Conservation (phyloP, 345 rosid genomes). For the Geranium brycei region DNA sequence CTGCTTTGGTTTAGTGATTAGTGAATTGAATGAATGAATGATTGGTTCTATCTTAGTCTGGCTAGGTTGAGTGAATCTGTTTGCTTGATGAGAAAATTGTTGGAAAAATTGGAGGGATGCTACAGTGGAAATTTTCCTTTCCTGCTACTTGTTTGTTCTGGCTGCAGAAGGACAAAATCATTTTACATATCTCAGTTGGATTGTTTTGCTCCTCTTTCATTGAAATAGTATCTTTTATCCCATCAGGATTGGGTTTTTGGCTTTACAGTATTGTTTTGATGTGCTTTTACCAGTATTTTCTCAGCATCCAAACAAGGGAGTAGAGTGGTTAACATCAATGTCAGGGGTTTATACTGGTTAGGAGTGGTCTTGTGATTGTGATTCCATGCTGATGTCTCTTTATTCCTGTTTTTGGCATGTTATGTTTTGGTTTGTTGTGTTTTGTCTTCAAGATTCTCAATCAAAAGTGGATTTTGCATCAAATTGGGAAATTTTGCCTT, state of each 20-base stretch:
- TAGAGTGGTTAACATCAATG: not conserved
- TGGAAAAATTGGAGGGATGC: not conserved
- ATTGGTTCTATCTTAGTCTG: too few relatives aligned
- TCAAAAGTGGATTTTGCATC: slow-evolving; percentile 20
- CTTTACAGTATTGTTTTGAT: not conserved
- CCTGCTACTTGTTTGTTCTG: not conserved
- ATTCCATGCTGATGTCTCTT: slow-evolving; percentile 10
- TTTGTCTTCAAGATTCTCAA: slow-evolving; percentile 50
- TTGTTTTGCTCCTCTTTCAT: not conserved
- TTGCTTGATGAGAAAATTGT: slow-evolving; percentile 11
- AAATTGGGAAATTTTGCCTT: too few relatives aligned
- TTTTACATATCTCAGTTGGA: not conserved
- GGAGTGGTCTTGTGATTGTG: slow-evolving; percentile 7
- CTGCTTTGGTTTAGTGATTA: not conserved
- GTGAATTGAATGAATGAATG: not conserved
- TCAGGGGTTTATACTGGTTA: slow-evolving; percentile 5
- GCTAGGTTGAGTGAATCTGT: not conserved
- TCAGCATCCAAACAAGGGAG: slow-evolving; percentile 14
- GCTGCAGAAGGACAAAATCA: not conserved
- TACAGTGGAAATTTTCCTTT: not conserved
- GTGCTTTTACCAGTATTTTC: slow-evolving; percentile 5
- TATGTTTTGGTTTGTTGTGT: slow-evolving; percentile 52
- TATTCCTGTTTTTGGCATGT: slow-evolving; percentile 40
- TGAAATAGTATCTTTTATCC: not conserved
- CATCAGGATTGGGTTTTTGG: not conserved